phyloP scores from a whole-genome alignment of 2,329 filamentous ascomycete genomes.

The Ophiostoma sp. region DNA sequence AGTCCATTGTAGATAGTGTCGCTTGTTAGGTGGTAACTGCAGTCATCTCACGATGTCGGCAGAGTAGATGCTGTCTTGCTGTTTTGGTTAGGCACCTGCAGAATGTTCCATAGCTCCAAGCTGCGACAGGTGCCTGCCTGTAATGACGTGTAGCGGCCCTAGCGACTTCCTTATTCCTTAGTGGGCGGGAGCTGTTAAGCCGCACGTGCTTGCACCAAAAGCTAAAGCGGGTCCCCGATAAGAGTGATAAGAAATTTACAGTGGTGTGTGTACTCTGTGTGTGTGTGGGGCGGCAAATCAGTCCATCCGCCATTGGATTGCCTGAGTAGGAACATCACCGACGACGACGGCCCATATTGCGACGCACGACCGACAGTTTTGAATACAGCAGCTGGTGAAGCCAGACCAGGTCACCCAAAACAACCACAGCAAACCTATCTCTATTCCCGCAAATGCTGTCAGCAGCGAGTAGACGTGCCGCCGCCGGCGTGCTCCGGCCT shows the following conservation, averaged over 20 bases:
- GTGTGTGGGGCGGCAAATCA: slow-evolving; percentile 18
- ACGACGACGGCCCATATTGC: background rate
- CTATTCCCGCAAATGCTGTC: slow-evolving; percentile 24
- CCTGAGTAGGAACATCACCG: background rate
- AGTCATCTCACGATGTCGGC: background rate
- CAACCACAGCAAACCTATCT: background rate
- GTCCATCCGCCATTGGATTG: slow-evolving; percentile 10
- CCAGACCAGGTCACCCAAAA: background rate
- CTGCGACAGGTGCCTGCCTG: background rate
- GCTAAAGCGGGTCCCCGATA: slow-evolving; percentile 9
- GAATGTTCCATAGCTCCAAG: background rate
- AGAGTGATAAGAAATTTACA: slow-evolving; percentile 14
- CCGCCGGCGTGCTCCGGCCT: slow-evolving; percentile 23
- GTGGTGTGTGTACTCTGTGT: slow-evolving; percentile 3
- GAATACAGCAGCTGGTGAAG: background rate
- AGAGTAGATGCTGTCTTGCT: no score
- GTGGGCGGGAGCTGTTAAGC: slow-evolving; percentile 5
- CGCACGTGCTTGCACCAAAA: slow-evolving; percentile 15
- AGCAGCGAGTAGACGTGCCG: slow-evolving; percentile 20
- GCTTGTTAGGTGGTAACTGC: background rate
- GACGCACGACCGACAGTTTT: background rate
- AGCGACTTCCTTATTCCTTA: background rate
- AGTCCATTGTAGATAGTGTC: slow-evolving; percentile 24
- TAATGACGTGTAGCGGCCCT: slow-evolving; percentile 18
- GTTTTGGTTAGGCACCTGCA: background rate